A percentile compares a stretch with the other conserved stretches of the same genome.
phyloP scores from a whole-genome alignment of 139 green algal genomes.

The Micromonas commoda region DNA sequence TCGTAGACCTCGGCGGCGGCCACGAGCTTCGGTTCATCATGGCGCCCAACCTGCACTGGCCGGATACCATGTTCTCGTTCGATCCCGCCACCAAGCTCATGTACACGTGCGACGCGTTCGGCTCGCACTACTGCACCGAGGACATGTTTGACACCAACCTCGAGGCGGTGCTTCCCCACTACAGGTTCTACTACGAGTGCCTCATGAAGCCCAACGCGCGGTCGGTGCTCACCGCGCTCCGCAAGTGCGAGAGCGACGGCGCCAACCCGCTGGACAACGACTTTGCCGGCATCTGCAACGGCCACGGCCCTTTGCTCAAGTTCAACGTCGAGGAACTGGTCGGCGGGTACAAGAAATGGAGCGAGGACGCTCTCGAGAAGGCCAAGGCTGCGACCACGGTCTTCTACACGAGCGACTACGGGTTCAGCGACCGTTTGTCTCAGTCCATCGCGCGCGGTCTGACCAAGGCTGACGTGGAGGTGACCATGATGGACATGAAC shows the following conservation, averaged over 20 bases:
- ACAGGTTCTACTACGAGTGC: conserved; percentile 96
- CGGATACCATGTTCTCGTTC: conserved; percentile 88
- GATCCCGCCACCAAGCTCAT: conserved; percentile 79
- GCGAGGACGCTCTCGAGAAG: conserved; percentile 57
- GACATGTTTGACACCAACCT: conserved; percentile 52
- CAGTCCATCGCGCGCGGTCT: conserved; percentile 89
- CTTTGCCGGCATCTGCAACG: conserved; percentile 61
- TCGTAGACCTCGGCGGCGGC: conserved; percentile 72
- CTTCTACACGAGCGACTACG: conserved; percentile 87
- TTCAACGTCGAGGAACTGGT: conserved; percentile 69
- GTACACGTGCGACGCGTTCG: conserved; percentile 97
- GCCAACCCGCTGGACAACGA: conserved; percentile 62
- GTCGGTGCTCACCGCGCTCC: conserved; percentile 78
- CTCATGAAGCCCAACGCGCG: conserved; percentile 90
- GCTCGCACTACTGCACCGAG: conserved; percentile 85
- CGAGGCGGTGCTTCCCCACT: conserved; percentile 50
- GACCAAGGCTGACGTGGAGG: conserved; percentile 78
- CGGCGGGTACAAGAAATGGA: conserved; percentile 60
- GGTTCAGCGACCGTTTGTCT: conserved; percentile 78
- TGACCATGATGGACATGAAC: conserved; percentile 86
- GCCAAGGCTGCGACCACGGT: conserved; percentile 59
- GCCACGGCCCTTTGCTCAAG: conserved; percentile 57
- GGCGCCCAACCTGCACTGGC: conserved; percentile 96
- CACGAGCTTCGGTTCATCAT: conserved; percentile 93
- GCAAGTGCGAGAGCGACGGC: conserved; percentile 60